Conservation (phyloP, 2,329 filamentous ascomycete genomes). For the Botrytis pseudocinerea region DNA sequence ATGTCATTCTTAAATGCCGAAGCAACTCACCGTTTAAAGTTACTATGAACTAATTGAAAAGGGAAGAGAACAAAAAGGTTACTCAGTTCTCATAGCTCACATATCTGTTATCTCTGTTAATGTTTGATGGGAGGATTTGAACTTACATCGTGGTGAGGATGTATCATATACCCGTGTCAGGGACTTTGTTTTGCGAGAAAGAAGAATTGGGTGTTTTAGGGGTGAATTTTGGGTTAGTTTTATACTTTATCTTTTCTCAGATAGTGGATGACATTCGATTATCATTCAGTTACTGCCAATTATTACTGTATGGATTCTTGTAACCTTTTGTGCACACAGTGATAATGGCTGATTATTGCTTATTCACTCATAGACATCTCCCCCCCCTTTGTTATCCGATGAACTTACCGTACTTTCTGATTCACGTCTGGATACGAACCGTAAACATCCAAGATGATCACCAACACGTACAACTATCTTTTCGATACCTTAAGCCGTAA, state of each 20-base stretch:
- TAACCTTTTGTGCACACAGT: accelerated
- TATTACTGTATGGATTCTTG: accelerated
- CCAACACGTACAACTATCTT: neutral
- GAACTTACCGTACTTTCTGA: neutral
- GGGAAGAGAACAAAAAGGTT: neutral
- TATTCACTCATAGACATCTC: neutral
- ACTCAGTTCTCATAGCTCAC: neutral
- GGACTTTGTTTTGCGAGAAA: neutral
- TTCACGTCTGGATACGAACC: neutral
- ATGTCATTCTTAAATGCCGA: too few relatives aligned
- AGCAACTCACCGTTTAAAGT: accelerated
- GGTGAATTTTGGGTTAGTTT: too few relatives aligned
- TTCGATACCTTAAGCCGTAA: neutral
- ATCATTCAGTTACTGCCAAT: neutral
- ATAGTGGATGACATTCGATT: accelerated
- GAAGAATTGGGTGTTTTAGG: neutral
- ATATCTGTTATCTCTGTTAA: neutral
- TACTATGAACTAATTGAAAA: neutral
- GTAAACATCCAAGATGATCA: neutral
- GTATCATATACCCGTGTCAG: neutral
- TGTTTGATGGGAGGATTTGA: neutral
- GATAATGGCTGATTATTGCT: neutral
- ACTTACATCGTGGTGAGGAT: neutral
- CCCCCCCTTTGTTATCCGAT: neutral
- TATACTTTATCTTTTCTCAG: neutral